These are phyloP conservation scores for Lagenaria siceraria DNA, from an alignment of 306 rosid species.

Conservation along the genomic window DNA sequence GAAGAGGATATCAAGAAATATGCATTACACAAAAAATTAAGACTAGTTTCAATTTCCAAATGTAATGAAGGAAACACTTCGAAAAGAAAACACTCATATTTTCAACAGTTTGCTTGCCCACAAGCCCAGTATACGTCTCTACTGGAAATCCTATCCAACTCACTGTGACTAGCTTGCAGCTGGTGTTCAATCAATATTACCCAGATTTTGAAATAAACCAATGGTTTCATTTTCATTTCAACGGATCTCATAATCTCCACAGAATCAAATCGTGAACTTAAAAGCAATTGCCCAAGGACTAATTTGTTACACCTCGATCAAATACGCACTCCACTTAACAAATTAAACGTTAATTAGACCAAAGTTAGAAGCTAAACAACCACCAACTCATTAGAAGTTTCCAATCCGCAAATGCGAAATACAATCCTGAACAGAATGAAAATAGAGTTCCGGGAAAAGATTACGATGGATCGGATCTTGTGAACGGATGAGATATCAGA, in stretches of 20 bases:
- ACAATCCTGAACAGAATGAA: neutral
- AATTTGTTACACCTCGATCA: neutral
- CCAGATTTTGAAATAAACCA: neutral
- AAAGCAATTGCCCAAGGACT: neutral
- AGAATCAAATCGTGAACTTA: neutral
- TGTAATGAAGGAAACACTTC: neutral
- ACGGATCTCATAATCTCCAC: neutral
- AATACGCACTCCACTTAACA: neutral
- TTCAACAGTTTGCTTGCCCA: neutral
- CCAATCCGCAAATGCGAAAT: neutral
- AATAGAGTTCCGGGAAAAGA: constrained; percentile 7
- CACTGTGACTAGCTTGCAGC: neutral
- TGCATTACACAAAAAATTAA: neutral
- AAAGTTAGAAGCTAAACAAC: neutral
- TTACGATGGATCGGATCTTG: constrained; percentile 88
- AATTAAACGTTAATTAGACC: neutral
- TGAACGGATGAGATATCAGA: constrained; percentile 44
- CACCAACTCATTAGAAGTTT: neutral
- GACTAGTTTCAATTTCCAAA: neutral
- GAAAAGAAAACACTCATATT: neutral
- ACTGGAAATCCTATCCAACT: neutral
- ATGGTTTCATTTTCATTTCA: neutral
- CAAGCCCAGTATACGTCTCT: neutral
- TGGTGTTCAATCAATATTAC: neutral
- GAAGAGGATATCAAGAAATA: neutral